Conservation (phyloP, 768 basidiomycete genomes). For the Termitomyces sp. region DNA sequence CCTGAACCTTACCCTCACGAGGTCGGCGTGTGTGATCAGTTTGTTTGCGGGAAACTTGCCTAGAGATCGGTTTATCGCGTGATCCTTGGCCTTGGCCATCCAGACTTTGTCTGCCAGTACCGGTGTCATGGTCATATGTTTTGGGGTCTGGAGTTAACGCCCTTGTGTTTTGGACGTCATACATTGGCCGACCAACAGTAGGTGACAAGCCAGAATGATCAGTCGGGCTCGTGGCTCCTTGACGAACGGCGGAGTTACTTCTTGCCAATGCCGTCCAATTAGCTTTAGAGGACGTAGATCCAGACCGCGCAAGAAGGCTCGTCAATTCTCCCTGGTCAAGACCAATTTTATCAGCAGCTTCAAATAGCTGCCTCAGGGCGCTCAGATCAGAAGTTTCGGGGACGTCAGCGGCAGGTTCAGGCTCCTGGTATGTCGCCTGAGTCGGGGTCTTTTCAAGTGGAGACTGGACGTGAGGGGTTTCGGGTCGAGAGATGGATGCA, state of each 20-base stretch:
- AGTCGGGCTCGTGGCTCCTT: slow-evolving; percentile 25
- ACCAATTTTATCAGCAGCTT: slow-evolving; percentile 72
- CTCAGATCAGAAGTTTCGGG: slow-evolving; percentile 25
- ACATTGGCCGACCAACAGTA: slow-evolving; percentile 8
- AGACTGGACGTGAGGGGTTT: not conserved
- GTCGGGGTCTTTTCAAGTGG: slow-evolving; percentile 4
- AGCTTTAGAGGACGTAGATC: slow-evolving; percentile 58
- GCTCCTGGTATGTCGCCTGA: slow-evolving; percentile 7
- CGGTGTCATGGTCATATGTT: slow-evolving; percentile 13
- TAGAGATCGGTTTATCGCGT: slow-evolving; percentile 26
- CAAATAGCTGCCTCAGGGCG: slow-evolving; percentile 65
- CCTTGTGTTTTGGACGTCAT: slow-evolving; percentile 12
- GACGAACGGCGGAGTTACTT: slow-evolving; percentile 36
- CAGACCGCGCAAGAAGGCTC: slow-evolving; percentile 69
- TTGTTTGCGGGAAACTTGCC: slow-evolving; percentile 33
- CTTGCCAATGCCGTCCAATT: slow-evolving; percentile 42
- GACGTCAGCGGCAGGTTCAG: slow-evolving; percentile 13
- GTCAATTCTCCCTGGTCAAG: slow-evolving; percentile 70
- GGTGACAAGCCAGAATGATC: slow-evolving; percentile 16
- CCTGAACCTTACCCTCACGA: slow-evolving; percentile 33
- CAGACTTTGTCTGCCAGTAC: slow-evolving; percentile 21
- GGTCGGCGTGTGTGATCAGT: slow-evolving; percentile 36
- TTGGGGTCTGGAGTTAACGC: slow-evolving; percentile 17
- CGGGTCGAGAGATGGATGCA: slow-evolving; percentile 23
- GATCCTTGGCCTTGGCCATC: slow-evolving; percentile 18